phyloP scores from a whole-genome alignment of 129 eudicot species.

The Saussurea involucrata region DNA sequence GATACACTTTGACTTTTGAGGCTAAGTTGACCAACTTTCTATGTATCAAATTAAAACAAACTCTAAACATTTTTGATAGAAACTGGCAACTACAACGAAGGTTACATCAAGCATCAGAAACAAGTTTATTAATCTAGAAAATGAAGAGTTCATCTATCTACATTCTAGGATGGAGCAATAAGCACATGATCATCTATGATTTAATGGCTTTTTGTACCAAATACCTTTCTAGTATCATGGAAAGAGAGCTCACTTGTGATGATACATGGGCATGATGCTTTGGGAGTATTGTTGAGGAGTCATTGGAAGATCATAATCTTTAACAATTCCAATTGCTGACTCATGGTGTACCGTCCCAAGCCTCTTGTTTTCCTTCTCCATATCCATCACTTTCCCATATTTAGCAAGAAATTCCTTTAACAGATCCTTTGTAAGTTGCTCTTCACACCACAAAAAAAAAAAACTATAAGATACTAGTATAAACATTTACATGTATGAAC shows the following conservation, averaged over 20 bases:
- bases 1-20: too few relatives aligned
- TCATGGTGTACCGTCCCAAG: constrained; percentile 63
- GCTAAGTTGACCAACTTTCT: too few relatives aligned
- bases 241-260: constrained; percentile 44
- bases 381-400: constrained; percentile 70
- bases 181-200: not conserved
- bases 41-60: not conserved
- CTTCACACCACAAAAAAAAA: constrained; percentile 27
- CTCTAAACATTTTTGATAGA: too few relatives aligned
- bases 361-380: constrained; percentile 65
- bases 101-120: not conserved
- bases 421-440: constrained; percentile 44
- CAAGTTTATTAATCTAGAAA: not conserved
- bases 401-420: constrained; percentile 58
- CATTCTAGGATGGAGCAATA: too few relatives aligned
- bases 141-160: not conserved
- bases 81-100: not conserved
- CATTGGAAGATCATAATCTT: constrained; percentile 71
- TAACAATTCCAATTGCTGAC: constrained; percentile 49
- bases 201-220: not conserved
- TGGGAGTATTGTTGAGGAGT: constrained; percentile 56
- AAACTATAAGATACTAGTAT: not conserved
- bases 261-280: constrained; percentile 61
- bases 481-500: not conserved
- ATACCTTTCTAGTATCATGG: not conserved